Conservation (phyloP, 2,329 filamentous ascomycete species). For the Aspergillus sp. region DNA sequence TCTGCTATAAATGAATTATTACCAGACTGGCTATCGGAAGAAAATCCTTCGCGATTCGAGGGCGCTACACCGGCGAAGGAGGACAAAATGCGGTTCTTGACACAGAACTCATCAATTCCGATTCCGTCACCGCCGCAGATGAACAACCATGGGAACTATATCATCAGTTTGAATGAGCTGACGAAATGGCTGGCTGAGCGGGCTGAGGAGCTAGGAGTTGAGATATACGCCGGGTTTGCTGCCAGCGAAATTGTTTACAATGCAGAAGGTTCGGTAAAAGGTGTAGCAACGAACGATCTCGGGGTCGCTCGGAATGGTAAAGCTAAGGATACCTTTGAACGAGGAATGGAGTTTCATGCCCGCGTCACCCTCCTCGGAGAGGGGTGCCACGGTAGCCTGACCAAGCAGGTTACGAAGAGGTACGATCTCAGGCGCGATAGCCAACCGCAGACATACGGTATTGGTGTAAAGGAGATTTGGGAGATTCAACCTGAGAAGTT, state of each 20-base stretch:
- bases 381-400: conserved; percentile 92
- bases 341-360: conserved; percentile 98
- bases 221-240: conserved; percentile 94
- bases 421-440: conserved; percentile 86
- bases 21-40: conserved; percentile 87
- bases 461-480: conserved; percentile 97
- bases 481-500: conserved; percentile 93
- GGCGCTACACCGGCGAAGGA: conserved; percentile 77
- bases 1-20: conserved; percentile 84
- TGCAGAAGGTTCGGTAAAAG: conserved; percentile 81
- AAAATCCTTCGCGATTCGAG: conserved; percentile 85
- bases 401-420: conserved; percentile 92
- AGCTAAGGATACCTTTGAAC: conserved; percentile 86
- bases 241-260: conserved; percentile 90
- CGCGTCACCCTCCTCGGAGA: conserved; percentile 88
- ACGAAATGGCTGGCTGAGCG: conserved; percentile 94
- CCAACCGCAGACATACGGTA: conserved; percentile 90
- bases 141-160: conserved; percentile 98
- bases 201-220: conserved; percentile 94
- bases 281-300: conserved; percentile 93
- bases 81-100: conserved; percentile 94
- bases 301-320: conserved; percentile 79
- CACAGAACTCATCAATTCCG: conserved; percentile 73
- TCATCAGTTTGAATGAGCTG: conserved; percentile 92
- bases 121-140: conserved; percentile 92